A percentile compares a stretch with the other conserved stretches of the same genome.
These are phyloP conservation scores for Massariosphaeria phaeospora DNA, from an alignment of 495 filamentous ascomycete genomes.

Conservation along the genomic window DNA sequence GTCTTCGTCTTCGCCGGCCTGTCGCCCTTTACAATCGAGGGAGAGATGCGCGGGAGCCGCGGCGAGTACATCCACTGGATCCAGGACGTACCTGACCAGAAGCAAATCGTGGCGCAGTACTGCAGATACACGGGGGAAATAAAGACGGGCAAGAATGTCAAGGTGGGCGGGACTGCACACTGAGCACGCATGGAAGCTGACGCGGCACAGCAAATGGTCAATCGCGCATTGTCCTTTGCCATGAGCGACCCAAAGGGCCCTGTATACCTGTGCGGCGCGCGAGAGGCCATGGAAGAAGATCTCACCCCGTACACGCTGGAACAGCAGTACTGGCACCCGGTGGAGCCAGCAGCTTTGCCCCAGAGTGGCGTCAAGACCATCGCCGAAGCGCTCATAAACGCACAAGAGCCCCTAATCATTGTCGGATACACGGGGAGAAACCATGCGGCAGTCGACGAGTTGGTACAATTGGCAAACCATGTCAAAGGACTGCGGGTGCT, in stretches of 20 bases:
- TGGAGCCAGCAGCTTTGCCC: slow-evolving; percentile 71
- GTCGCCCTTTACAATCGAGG: slow-evolving; percentile 84
- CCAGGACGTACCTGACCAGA: slow-evolving; percentile 93
- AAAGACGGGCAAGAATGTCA: slow-evolving; percentile 87
- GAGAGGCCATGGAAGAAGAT: slow-evolving; percentile 92
- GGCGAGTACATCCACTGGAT: slow-evolving; percentile 99
- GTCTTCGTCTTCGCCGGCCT: slow-evolving; percentile 89
- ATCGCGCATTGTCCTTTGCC: slow-evolving; percentile 83
- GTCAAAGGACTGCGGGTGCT: slow-evolving; percentile 78
- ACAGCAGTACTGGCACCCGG: slow-evolving; percentile 68
- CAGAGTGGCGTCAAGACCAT: slow-evolving; percentile 61
- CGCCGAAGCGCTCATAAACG: slow-evolving; percentile 62
- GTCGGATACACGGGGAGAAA: slow-evolving; percentile 81
- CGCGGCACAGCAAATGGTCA: slow-evolving; percentile 66
- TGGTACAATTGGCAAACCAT: slow-evolving; percentile 72
- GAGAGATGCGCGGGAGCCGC: slow-evolving; percentile 79
- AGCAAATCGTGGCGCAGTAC: slow-evolving; percentile 85
- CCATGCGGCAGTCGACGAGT: slow-evolving; percentile 59
- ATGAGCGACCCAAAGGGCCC: slow-evolving; percentile 76
- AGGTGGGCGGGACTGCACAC: slow-evolving; percentile 38
- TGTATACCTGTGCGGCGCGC: slow-evolving; percentile 76
- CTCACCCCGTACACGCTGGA: slow-evolving; percentile 72
- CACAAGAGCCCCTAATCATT: slow-evolving; percentile 71
- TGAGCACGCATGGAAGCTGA: neutral
- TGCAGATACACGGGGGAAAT: slow-evolving; percentile 89